Evolutionary conservation across 2,329 filamentous ascomycete species (phyloP), one percentile per base, ranked within the genome.

Genomic region (Harringtonia lauricola): DNA sequence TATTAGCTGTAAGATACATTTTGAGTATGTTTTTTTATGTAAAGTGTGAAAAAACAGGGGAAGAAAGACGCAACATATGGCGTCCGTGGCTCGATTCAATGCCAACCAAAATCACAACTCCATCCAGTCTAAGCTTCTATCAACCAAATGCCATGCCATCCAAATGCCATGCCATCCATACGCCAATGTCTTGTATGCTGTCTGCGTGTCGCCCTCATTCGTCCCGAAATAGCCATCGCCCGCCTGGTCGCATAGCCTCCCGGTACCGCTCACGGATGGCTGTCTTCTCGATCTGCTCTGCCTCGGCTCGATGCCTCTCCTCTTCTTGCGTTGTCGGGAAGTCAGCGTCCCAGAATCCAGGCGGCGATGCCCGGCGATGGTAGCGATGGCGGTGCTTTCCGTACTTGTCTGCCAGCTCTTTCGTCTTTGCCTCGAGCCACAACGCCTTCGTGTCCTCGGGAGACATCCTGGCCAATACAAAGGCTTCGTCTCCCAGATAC

Each of bases 321-420:
- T 81, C 63, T 61, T 95, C 86, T 59, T 96, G 92, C 2, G 92
- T 95, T 22, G 68, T 79, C 2, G 90, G 89, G 58, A 98, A 94
- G 52, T 94, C 90, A 2, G 83, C 74, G 43, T 86, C 73, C 92
- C 92, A 98, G 58, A 86, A 96, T 0, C 88, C 89, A 2, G 87
- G 86, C 13, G 92, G 89, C 10, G 83, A 86, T 36, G 66, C 70
- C 49, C 76, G 72, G 41, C 87, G 74, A 47, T 81, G 75, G 60
- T 83, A 88, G 24, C 79, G 72, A 52, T 90, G 76, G 44, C 83
- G 74, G 61, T 95, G 89, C 57, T 73, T 86, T 7, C 88, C 88
- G 58, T 77, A 79, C 48, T 76, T 73, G 55, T 89, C 81, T 1
- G 89, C 83, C 49, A 94, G 66, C 39, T 81, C 70, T 56, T 78